These are phyloP conservation scores for Suillus placidus DNA, from an alignment of 768 basidiomycete genomes.

Conservation along the genomic window DNA sequence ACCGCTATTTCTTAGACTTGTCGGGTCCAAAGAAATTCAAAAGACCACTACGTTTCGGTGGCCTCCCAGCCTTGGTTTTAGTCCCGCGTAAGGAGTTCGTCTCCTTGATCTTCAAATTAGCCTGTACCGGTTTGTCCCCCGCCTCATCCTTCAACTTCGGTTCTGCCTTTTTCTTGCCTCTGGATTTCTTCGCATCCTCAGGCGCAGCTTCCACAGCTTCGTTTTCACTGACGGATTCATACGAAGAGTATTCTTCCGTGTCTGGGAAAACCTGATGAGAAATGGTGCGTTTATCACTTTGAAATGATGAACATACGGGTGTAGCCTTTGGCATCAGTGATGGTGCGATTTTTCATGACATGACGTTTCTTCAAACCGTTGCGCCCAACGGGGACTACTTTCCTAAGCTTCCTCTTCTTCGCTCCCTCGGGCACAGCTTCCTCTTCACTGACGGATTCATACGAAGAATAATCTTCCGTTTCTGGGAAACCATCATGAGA, in stretches of 20 bases:
- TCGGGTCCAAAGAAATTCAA: conserved; percentile 38
- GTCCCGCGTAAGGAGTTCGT: conserved; percentile 9
- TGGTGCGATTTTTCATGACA: conserved; percentile 58
- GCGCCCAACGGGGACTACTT: conserved; percentile 67
- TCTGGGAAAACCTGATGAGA: conserved; percentile 40
- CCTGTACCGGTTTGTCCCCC: conserved; percentile 28
- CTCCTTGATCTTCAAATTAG: conserved; percentile 21
- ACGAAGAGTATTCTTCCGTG: conserved; percentile 78
- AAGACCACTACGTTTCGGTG: conserved; percentile 30
- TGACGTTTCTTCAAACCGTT: conserved; percentile 80
- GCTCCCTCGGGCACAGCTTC: conserved; percentile 35
- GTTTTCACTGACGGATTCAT: conserved; percentile 75
- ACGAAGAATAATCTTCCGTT: conserved; percentile 78
- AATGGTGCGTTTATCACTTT: conserved; percentile 1
- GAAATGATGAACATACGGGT: conserved; percentile 50
- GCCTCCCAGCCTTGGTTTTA: conserved; percentile 23
- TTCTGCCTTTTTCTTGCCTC: conserved; percentile 22
- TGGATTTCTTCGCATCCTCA: conserved; percentile 21
- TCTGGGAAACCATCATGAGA: conserved; percentile 40
- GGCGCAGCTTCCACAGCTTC: conserved; percentile 43
- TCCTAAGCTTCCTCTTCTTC: conserved; percentile 40
- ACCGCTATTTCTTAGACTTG: conserved; percentile 28
- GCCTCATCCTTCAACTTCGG: conserved; percentile 21
- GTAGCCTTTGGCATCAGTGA: conserved; percentile 69
- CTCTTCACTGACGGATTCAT: conserved; percentile 75